These are phyloP conservation scores for Solanum appendiculatum DNA, from an alignment of 257 asterid genomes.

Conservation along the genomic window DNA sequence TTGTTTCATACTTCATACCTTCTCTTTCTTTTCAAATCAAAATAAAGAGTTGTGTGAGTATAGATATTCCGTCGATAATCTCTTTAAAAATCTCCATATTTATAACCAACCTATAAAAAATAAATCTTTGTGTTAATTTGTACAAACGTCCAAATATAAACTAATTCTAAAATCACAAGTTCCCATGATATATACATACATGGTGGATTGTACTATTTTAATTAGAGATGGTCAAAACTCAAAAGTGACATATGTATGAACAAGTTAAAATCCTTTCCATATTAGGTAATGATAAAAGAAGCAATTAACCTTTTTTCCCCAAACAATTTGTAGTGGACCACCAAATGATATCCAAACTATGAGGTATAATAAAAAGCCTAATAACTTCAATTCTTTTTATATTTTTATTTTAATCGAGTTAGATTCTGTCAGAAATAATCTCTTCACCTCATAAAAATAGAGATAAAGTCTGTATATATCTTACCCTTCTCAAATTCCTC, in stretches of 20 bases:
- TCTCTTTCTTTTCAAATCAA: not conserved
- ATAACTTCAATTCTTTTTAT: not conserved
- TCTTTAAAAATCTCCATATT: not conserved
- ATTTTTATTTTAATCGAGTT: not conserved
- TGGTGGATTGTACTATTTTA: not conserved
- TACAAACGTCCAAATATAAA: not conserved
- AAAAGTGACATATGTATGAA: not conserved
- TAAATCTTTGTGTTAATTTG: not conserved
- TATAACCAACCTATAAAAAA: not conserved
- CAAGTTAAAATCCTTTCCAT: not conserved
- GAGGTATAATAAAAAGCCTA: not conserved
- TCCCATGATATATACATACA: not conserved
- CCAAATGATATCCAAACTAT: not conserved
- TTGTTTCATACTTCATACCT: not conserved
- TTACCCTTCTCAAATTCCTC: fast-evolving
- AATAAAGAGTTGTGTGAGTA: not conserved
- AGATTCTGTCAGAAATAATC: fast-evolving
- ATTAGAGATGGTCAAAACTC: not conserved
- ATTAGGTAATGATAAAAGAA: not conserved
- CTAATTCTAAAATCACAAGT: not conserved
- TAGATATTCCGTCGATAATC: not conserved
- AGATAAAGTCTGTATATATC: fast-evolving
- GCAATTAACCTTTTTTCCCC: not conserved
- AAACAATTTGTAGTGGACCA: not conserved
- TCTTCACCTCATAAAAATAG: not conserved